Evolutionary conservation across 2,329 filamentous ascomycete species (phyloP).

Genomic region (Fonsecaea nubica): DNA sequence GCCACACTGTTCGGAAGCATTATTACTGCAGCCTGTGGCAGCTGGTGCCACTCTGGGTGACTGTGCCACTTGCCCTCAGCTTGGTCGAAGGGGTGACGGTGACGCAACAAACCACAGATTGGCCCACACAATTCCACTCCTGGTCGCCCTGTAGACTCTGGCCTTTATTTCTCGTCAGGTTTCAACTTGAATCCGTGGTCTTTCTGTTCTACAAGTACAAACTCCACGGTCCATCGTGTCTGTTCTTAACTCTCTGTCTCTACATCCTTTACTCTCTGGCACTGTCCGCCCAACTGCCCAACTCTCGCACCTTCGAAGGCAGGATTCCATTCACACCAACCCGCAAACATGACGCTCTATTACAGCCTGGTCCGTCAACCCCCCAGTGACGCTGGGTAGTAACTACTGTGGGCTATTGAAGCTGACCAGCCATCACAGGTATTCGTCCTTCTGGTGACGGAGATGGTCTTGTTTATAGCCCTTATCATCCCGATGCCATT

Average conservation of each 20-base stretch:
- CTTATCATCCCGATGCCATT: conserved; percentile 83
- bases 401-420: conserved; percentile 23
- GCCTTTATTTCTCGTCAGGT: conserved; percentile 17
- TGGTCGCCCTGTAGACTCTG: conserved; percentile 6
- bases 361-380: conserved; percentile 55
- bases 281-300: background rate
- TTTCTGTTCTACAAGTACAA: background rate
- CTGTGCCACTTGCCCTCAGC: background rate
- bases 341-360: conserved; percentile 70
- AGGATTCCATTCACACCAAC: background rate
- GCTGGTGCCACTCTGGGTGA: background rate
- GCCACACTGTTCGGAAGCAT: background rate
- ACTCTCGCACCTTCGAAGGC: background rate
- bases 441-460: conserved; percentile 56
- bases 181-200: conserved; percentile 1
- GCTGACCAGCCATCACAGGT: conserved; percentile 46
- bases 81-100: conserved; percentile 6
- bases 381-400: background rate
- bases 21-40: background rate
- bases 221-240: background rate
- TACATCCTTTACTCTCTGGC: background rate
- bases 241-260: background rate
- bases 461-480: conserved; percentile 58
- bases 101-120: conserved; percentile 10
- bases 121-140: conserved; percentile 5